phyloP scores from a whole-genome alignment of 306 rosid species.

The Boehmeria nivea region DNA sequence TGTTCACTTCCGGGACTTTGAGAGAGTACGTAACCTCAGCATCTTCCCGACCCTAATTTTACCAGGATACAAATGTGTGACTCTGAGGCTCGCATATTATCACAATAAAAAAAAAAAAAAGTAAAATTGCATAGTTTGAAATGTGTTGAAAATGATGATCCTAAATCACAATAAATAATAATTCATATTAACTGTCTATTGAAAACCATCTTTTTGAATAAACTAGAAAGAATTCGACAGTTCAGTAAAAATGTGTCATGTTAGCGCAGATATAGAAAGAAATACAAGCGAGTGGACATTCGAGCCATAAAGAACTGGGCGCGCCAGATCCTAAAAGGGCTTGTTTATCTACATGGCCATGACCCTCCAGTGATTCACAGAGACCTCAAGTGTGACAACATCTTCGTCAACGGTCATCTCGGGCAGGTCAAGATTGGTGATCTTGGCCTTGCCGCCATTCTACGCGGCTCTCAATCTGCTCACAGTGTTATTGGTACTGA shows the following conservation, averaged over 20 bases:
- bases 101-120: no score
- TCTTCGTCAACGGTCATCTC: slow-evolving; percentile 89
- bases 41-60: no score
- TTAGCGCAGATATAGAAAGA: slow-evolving; percentile 64
- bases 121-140: no score
- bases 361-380: slow-evolving; percentile 87
- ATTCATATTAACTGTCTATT: no score
- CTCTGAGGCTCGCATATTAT: no score
- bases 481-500: slow-evolving; percentile 83
- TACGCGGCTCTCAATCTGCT: slow-evolving; percentile 61
- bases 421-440: slow-evolving; percentile 93
- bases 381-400: slow-evolving; percentile 86
- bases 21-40: slow-evolving; percentile 44
- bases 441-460: slow-evolving; percentile 78
- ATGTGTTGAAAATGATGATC: no score
- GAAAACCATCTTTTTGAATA: no score
- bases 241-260: neutral
- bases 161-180: no score
- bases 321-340: slow-evolving; percentile 67
- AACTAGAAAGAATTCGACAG: no score
- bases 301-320: slow-evolving; percentile 80
- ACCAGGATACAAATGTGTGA: no score
- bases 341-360: slow-evolving; percentile 66
- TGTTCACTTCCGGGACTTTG: slow-evolving; percentile 82
- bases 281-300: slow-evolving; percentile 46